These are phyloP conservation scores for Mycena amicta DNA, from an alignment of 768 basidiomycete genomes.

Conservation along the genomic window DNA sequence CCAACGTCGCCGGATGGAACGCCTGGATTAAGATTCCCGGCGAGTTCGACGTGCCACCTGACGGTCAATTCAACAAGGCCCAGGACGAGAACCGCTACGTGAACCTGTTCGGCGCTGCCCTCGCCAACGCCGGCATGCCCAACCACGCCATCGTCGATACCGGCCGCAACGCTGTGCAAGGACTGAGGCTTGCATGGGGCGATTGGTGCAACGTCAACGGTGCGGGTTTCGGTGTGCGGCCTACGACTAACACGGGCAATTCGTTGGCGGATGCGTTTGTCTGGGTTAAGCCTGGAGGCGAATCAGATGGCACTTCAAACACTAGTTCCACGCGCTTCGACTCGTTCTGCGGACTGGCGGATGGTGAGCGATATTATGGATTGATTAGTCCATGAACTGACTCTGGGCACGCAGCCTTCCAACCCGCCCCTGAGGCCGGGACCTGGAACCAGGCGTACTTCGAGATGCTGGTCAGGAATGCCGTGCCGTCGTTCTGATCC, in stretches of 20 bases:
- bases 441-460: slow-evolving; percentile 75
- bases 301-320: slow-evolving; percentile 47
- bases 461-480: slow-evolving; percentile 52
- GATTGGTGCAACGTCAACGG: slow-evolving; percentile 72
- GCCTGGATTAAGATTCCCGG: too few relatives aligned
- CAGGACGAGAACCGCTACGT: slow-evolving; percentile 66
- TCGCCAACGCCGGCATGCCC: slow-evolving; percentile 56
- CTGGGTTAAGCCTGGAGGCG: slow-evolving; percentile 50
- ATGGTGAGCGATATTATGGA: too few relatives aligned
- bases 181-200: too few relatives aligned
- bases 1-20: slow-evolving; percentile 55
- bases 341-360: slow-evolving; percentile 45
- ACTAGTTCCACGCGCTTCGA: slow-evolving; percentile 24
- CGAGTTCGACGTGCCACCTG: too few relatives aligned
- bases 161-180: too few relatives aligned
- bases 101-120: slow-evolving; percentile 51
- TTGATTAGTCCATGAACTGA: slow-evolving; percentile 47
- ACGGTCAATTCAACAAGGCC: slow-evolving; percentile 58
- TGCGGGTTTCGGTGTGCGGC: slow-evolving; percentile 49
- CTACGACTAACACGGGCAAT: slow-evolving; percentile 41
- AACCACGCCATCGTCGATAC: slow-evolving; percentile 70
- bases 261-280: slow-evolving; percentile 44
- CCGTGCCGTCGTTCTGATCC: slow-evolving; percentile 57
- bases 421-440: slow-evolving; percentile 63
- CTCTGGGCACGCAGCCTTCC: too few relatives aligned